A percentile compares a stretch with the other conserved stretches of the same genome.
These are phyloP conservation scores for Globisporangium nagaii DNA, from an alignment of 352 stramenopile species.

Conservation along the genomic window DNA sequence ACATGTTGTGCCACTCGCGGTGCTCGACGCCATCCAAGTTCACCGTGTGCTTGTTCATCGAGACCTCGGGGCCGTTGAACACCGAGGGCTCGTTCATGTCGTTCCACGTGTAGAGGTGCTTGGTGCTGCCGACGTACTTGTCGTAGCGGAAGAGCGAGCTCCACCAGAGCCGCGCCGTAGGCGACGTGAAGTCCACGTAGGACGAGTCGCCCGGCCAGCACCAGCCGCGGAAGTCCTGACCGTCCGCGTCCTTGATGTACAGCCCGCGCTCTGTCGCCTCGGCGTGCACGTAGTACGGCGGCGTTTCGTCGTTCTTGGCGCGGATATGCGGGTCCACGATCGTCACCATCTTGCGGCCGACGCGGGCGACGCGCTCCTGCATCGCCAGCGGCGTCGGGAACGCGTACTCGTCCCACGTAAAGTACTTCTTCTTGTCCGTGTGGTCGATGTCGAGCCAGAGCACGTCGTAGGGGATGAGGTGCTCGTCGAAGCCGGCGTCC, in stretches of 20 bases:
- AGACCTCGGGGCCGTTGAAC: constrained; percentile 99
- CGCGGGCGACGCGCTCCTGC: constrained; percentile 88
- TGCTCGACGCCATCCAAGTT: constrained; percentile 95
- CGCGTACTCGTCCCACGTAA: constrained; percentile 95
- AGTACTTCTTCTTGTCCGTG: constrained; percentile 97
- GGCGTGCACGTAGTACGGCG: constrained; percentile 89
- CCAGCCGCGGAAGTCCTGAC: constrained; percentile 98
- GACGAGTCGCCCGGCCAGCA: constrained; percentile 98
- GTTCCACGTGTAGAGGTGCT: constrained; percentile 98
- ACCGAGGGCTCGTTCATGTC: constrained; percentile 99
- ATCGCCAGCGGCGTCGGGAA: constrained; percentile 96
- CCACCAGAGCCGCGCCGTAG: constrained; percentile 95
- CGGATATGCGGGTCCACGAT: constrained; percentile 99
- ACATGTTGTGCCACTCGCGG: constrained; percentile 99
- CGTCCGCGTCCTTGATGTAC: constrained; percentile 96
- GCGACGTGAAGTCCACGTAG: constrained; percentile 97
- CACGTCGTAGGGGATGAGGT: constrained; percentile 99
- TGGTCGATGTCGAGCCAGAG: constrained; percentile 99
- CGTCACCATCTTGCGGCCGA: constrained; percentile 97
- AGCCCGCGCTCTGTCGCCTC: constrained; percentile 82
- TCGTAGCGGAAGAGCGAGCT: constrained; percentile 93
- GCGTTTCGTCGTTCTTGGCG: constrained; percentile 76
- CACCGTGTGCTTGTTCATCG: constrained; percentile 93
- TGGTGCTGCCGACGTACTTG: constrained; percentile 91
- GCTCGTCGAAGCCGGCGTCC: constrained; percentile 91